phyloP scores from a whole-genome alignment of 2,329 filamentous ascomycete species.

The Pyrenophora graminea region DNA sequence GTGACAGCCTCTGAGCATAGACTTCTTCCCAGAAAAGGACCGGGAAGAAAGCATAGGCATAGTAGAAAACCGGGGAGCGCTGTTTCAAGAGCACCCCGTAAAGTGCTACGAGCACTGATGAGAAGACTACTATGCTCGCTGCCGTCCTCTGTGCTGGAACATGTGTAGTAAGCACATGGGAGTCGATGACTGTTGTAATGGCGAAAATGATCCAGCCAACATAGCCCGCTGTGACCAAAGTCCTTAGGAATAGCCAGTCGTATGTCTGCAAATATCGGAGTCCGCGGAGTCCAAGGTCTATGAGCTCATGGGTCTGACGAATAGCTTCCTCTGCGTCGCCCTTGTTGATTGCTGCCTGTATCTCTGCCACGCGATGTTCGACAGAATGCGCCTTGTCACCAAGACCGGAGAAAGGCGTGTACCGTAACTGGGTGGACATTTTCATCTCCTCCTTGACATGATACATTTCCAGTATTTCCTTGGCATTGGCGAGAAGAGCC shows the following conservation, averaged over 20 bases:
- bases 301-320: conserved; percentile 73
- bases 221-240: conserved; percentile 87
- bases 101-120: conserved; percentile 72
- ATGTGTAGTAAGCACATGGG: conserved; percentile 78
- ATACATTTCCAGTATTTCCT: conserved; percentile 93
- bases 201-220: conserved; percentile 95
- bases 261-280: conserved; percentile 96
- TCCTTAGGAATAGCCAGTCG: conserved; percentile 93
- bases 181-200: conserved; percentile 82
- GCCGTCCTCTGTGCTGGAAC: conserved; percentile 66
- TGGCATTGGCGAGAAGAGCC: conserved; percentile 81
- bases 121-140: conserved; percentile 68
- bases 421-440: conserved; percentile 73
- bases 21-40: conserved; percentile 97
- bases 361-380: conserved; percentile 68
- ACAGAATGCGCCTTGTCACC: conserved; percentile 65
- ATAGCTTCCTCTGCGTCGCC: conserved; percentile 78
- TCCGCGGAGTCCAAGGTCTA: conserved; percentile 77
- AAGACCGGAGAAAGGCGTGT: conserved; percentile 74
- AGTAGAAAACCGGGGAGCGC: conserved; percentile 80
- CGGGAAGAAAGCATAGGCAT: conserved; percentile 88
- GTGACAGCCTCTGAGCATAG: conserved; percentile 72
- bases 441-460: conserved; percentile 89
- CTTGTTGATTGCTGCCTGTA: conserved; percentile 68
- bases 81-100: conserved; percentile 82